Evolutionary conservation across 768 basidiomycete genomes (phyloP).

Genomic region (Mrakia blollopis): DNA sequence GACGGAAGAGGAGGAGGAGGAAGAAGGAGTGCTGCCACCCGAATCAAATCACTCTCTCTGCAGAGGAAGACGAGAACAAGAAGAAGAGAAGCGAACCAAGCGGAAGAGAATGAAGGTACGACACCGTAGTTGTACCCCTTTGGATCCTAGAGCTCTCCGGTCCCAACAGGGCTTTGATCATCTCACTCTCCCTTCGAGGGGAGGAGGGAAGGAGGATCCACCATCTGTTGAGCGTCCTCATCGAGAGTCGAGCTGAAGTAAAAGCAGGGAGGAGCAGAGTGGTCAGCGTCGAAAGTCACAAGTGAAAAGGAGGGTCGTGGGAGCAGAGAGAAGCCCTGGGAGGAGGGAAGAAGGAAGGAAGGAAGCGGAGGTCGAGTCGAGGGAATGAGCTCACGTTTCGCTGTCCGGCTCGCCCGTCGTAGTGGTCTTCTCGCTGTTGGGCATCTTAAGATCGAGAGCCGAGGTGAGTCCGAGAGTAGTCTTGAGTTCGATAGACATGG

Average conservation of each 20-base stretch:
- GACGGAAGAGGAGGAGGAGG: too few species aligned
- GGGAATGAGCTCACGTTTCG: background rate
- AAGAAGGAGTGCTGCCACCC: too few species aligned
- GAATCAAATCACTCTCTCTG: too few species aligned
- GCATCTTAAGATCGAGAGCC: background rate
- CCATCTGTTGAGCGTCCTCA: conserved; percentile 18
- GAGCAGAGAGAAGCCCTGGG: too few species aligned
- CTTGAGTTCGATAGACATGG: background rate
- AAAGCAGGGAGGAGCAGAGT: too few species aligned
- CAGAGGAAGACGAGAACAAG: background rate
- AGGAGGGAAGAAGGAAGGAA: too few species aligned
- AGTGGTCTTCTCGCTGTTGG: too few species aligned
- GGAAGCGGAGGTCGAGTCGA: too few species aligned
- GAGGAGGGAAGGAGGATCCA: background rate
- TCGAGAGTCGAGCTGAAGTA: background rate
- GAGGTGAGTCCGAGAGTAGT: background rate
- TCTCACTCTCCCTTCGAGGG: background rate
- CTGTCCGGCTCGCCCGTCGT: background rate
- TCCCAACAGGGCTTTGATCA: background rate
- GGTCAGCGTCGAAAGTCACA: too few species aligned
- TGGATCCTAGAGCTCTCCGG: background rate
- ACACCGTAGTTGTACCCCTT: background rate
- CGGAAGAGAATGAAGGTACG: background rate
- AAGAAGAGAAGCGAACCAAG: background rate
- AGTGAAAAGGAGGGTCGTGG: too few species aligned